Percentiles rank a stretch among this genome's conserved stretches.
Evolutionary conservation across 1,284 basidiomycete species (phyloP).

Genomic region (Cystobasidiaceae sp.): DNA sequence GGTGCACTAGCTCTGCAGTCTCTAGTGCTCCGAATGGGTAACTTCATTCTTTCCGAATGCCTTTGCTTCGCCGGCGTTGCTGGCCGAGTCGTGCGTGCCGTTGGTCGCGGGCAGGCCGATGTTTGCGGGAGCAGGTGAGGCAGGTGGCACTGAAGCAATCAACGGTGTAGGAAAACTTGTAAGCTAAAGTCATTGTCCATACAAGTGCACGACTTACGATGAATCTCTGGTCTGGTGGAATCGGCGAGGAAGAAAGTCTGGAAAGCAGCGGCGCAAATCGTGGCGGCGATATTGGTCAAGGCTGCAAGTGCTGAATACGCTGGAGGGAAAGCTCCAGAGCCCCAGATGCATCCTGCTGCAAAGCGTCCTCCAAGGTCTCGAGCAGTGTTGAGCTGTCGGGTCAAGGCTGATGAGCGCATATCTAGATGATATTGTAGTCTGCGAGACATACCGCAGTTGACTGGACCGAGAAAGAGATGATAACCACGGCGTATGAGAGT

Average conservation of each 20-base stretch:
- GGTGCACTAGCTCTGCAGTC: too few relatives aligned
- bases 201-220: neutral
- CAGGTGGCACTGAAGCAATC: neutral
- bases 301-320: conserved; percentile 28
- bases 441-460: conserved; percentile 7
- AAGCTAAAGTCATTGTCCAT: neutral
- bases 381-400: conserved; percentile 32
- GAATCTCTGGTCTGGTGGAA: conserved; percentile 15
- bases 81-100: too few relatives aligned
- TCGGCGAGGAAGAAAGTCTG: conserved; percentile 36
- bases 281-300: conserved; percentile 34
- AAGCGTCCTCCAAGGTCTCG: conserved; percentile 38
- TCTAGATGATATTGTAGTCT: neutral
- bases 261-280: conserved; percentile 31
- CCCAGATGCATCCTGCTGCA: conserved; percentile 25
- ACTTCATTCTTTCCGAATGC: too few relatives aligned
- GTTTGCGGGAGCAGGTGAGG: conserved; percentile 1
- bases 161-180: too few relatives aligned
- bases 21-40: too few relatives aligned
- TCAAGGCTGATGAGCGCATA: neutral
- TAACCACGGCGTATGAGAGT: conserved; percentile 30
- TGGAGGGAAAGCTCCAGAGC: conserved; percentile 27
- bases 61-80: too few relatives aligned
- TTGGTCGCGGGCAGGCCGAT: neutral
- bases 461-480: conserved; percentile 16